Percentiles rank a stretch among this genome's conserved stretches.
These are phyloP conservation scores for Spathaspora hagerdaliae DNA, from an alignment of 805 yeast genomes.

Conservation along the genomic window DNA sequence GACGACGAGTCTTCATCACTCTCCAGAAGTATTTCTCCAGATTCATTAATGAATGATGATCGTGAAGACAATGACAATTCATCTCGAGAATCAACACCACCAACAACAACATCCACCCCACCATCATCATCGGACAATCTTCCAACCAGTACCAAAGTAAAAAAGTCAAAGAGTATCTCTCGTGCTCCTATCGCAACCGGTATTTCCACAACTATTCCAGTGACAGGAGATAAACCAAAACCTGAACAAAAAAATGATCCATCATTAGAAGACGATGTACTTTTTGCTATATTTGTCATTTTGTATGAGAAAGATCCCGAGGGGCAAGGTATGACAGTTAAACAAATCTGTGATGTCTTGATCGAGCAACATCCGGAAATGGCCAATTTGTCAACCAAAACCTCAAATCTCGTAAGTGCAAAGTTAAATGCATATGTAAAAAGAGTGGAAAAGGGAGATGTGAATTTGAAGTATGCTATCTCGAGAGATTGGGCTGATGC, in stretches of 20 bases:
- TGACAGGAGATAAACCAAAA: slow-evolving; percentile 65
- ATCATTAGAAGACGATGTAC: slow-evolving; percentile 69
- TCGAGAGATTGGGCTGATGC: slow-evolving; percentile 92
- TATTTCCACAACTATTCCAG: slow-evolving; percentile 75
- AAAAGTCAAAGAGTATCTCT: slow-evolving; percentile 33
- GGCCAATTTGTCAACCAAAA: slow-evolving; percentile 76
- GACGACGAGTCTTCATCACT: slow-evolving; percentile 27
- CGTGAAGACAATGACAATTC: slow-evolving; percentile 6
- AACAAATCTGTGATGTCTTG: slow-evolving; percentile 76
- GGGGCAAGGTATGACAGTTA: slow-evolving; percentile 84
- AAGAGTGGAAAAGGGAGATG: slow-evolving; percentile 80
- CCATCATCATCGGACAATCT: slow-evolving; percentile 7
- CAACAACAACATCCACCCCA: slow-evolving; percentile 8
- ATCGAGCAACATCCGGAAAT: slow-evolving; percentile 76
- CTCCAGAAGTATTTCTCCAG: slow-evolving; percentile 41
- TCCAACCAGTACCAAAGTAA: slow-evolving; percentile 10
- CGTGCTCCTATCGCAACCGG: slow-evolving; percentile 64
- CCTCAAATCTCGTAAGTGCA: slow-evolving; percentile 78
- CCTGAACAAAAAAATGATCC: slow-evolving; percentile 61
- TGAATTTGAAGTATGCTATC: slow-evolving; percentile 64
- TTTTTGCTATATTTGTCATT: slow-evolving; percentile 70
- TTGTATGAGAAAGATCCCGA: slow-evolving; percentile 64
- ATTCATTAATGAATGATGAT: slow-evolving; percentile 34
- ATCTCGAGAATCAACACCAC: slow-evolving; percentile 21
- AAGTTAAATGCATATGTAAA: slow-evolving; percentile 82